Percentiles rank a stretch among this genome's conserved stretches.
Evolutionary conservation across 139 green algal species (phyloP).

Genomic region (Volvox africanus): DNA sequence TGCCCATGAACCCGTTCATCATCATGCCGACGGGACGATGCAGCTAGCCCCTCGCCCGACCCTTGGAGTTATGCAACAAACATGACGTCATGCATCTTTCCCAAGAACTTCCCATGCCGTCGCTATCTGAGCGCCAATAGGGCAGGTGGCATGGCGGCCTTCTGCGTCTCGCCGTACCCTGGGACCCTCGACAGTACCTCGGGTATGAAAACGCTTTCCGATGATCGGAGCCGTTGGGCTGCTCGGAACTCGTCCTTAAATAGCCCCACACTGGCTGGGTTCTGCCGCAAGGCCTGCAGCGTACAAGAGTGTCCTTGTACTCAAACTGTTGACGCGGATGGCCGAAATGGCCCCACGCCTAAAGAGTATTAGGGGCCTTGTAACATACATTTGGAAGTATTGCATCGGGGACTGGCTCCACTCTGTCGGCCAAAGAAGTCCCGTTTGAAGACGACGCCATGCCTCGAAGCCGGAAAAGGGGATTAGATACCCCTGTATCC

Average conservation of each 20-base stretch:
- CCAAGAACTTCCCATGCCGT: too few species aligned
- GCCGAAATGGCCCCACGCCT: too few species aligned
- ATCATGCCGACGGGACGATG: too few species aligned
- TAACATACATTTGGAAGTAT: constrained; percentile 40
- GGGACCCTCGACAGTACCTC: constrained; percentile 27
- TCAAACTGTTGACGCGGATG: neutral
- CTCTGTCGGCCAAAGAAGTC: constrained; percentile 40
- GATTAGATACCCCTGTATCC: neutral
- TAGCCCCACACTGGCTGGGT: constrained; percentile 24
- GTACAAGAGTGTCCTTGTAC: neutral
- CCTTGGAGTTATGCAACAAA: too few species aligned
- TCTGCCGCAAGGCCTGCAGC: constrained; percentile 42
- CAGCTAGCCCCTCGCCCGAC: too few species aligned
- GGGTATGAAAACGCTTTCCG: constrained; percentile 60
- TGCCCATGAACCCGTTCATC: too few species aligned
- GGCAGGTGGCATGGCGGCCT: neutral
- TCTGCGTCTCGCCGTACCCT: neutral
- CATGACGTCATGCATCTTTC: too few species aligned
- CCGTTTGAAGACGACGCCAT: neutral
- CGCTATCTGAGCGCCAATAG: too few species aligned
- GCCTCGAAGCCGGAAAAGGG: neutral
- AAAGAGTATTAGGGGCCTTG: neutral
- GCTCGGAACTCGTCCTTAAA: constrained; percentile 63
- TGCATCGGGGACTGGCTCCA: constrained; percentile 54
- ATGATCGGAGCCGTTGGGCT: constrained; percentile 48